Conservation (phyloP, 2,329 filamentous ascomycete species). For the Penicillium sp. region DNA sequence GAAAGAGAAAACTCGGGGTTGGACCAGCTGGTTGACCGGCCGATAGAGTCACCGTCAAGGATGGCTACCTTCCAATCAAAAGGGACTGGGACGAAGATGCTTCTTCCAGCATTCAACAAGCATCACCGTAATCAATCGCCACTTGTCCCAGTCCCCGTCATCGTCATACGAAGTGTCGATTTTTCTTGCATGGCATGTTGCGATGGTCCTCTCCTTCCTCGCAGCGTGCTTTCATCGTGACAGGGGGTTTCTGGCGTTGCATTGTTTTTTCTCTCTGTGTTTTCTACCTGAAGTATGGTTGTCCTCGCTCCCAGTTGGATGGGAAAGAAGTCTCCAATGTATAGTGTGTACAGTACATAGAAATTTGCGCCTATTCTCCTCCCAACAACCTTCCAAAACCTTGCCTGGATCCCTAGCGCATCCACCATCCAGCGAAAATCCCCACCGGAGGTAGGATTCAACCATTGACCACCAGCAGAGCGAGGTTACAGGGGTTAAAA, state of each 20-base stretch:
- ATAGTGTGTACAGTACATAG: conserved; percentile 38
- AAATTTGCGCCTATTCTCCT: conserved; percentile 20
- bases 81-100: background rate
- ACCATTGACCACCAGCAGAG: too few relatives aligned
- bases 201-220: conserved; percentile 13
- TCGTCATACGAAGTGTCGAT: conserved; percentile 12
- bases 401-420: too few relatives aligned
- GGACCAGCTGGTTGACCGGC: conserved; percentile 42
- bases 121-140: background rate
- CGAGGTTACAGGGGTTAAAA: too few relatives aligned
- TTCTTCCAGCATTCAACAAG: background rate
- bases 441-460: too few relatives aligned
- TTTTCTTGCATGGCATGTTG: conserved; percentile 26
- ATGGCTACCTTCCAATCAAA: background rate
- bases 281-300: conserved; percentile 20
- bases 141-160: background rate
- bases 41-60: conserved; percentile 23
- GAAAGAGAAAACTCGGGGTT: conserved; percentile 38
- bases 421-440: too few relatives aligned
- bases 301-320: conserved; percentile 3
- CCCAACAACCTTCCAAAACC: too few relatives aligned
- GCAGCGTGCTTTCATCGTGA: conserved; percentile 26
- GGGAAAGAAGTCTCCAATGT: too few relatives aligned
- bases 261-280: conserved; percentile 22
- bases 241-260: conserved; percentile 34